A percentile compares a stretch with the other conserved stretches of the same genome.
Evolutionary conservation across 148 eudicot species (phyloP).

Genomic region (Diospyros lotus): DNA sequence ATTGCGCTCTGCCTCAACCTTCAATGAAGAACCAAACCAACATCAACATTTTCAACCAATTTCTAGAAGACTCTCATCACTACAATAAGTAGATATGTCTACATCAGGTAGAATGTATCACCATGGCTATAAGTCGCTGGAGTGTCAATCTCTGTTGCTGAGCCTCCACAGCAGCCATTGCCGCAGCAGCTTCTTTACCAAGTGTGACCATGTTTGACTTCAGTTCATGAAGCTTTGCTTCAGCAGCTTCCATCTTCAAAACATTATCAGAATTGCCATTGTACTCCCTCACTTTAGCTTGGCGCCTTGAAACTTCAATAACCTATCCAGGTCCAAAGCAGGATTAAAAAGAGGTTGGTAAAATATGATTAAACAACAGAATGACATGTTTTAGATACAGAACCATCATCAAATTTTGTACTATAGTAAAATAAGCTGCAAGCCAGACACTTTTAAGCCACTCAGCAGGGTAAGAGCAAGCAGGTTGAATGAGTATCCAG

Average conservation of each 20-base stretch:
- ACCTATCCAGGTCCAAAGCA: constrained; percentile 54
- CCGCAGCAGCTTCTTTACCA: constrained; percentile 87
- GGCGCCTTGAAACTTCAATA: constrained; percentile 82
- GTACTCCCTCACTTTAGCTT: constrained; percentile 67
- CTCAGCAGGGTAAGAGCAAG: constrained; percentile 2
- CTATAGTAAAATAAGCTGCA: neutral
- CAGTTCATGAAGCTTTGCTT: constrained; percentile 73
- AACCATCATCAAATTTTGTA: neutral
- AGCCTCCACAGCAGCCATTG: constrained; percentile 91
- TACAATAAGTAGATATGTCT: neutral
- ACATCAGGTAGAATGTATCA: constrained; percentile 17
- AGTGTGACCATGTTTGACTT: constrained; percentile 68
- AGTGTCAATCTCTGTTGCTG: constrained; percentile 88
- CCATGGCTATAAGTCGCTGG: constrained; percentile 85
- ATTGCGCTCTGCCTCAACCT: constrained; percentile 87
- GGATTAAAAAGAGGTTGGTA: constrained; percentile 11
- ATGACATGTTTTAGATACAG: neutral
- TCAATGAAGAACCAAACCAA: constrained; percentile 11
- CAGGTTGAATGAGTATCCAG: neutral
- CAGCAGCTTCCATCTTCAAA: constrained; percentile 73
- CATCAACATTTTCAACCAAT: neutral
- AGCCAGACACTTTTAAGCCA: neutral
- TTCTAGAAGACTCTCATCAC: neutral
- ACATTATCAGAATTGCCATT: constrained; percentile 58
- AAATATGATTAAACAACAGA: neutral